phyloP scores from a whole-genome alignment of 805 yeast species.

The Allodekkera sacchari region DNA sequence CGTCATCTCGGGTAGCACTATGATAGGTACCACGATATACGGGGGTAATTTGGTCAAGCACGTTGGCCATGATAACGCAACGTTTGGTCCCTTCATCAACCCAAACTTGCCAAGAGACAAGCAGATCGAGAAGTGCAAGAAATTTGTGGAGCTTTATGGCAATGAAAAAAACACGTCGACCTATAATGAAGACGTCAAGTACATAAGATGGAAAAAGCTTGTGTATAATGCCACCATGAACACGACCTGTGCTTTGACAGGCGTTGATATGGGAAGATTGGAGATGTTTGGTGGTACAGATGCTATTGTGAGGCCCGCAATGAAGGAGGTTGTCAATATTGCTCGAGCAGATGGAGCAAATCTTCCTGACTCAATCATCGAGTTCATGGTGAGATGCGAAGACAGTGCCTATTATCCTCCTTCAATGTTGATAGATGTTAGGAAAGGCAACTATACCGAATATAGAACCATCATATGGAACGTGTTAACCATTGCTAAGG shows the following conservation, averaged over 20 bases:
- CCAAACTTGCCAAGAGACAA: constrained; percentile 15
- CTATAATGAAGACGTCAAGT: constrained; percentile 29
- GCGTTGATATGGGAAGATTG: constrained; percentile 31
- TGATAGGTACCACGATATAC: constrained; percentile 28
- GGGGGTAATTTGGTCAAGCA: constrained; percentile 27
- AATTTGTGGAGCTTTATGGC: constrained; percentile 26
- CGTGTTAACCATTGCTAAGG: constrained; percentile 23
- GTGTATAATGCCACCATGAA: constrained; percentile 41
- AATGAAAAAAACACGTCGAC: constrained; percentile 21
- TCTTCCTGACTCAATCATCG: constrained; percentile 25
- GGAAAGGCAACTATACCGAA: constrained; percentile 34
- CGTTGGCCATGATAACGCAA: constrained; percentile 25
- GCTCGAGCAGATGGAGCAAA: constrained; percentile 40
- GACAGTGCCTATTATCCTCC: constrained; percentile 35
- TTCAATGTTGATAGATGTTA: constrained; percentile 38
- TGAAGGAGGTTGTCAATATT: constrained; percentile 35
- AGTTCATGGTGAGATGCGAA: constrained; percentile 32
- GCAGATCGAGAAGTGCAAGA: constrained; percentile 23
- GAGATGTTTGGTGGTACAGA: constrained; percentile 22
- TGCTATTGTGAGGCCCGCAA: constrained; percentile 30
- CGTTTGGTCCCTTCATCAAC: constrained; percentile 30
- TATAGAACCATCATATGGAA: constrained; percentile 37
- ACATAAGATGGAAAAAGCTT: constrained; percentile 38
- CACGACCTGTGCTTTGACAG: constrained; percentile 35
- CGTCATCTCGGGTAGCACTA: constrained; percentile 32